Base-by-base conservation (phyloP, 192 early-diverging fungal species). In the Entophlyctis luteolus region DNA sequence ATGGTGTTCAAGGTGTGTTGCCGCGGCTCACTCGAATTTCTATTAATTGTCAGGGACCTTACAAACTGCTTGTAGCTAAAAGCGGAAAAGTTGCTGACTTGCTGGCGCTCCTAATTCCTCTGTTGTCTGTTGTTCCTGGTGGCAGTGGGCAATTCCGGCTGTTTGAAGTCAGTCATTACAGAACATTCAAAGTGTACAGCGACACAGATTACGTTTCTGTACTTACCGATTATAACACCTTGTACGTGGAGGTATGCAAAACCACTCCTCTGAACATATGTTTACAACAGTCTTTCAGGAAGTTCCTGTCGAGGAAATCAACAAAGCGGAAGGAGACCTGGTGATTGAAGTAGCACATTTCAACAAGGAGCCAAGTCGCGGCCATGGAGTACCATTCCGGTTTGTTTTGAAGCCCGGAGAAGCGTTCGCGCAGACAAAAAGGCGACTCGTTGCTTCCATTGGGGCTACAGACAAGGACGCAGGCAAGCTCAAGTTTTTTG, bases 391-490 rank as follows among this genome's bases (percentile, higher is more conserved):
- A 34, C 96, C 96, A 23, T 96, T 98, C 78, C 76, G 76, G 57
- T 89, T 96, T 59, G 67, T 85, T 34, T 67, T 92, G 18, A 65
- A 62, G 34, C 33, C 87, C 80, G 89, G 81, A 47, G 93, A 94
- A 67, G 22, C 72, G 20, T 84, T 91, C 65, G 38, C 78, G 14
- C 86, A 85, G 1, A 91, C 90, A 22, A 91, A 88, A 83, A 60
- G 70, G 55, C 83, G 94, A 4, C 78, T 97, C 58, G 85, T 84
- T 56, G 72, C 49, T 55, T 75, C 86, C 34, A 78, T 90, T 23
- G 91, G 91, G 12, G 81, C 91, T 84, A 81, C 79, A 67, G 89
- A 94, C 39, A 92, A 90, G 78, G 94, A 97, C 36, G 90, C 90
- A 59, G 79, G 72, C 0, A 87, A 87, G 57, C 76, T 89, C 53